Evolutionary conservation across 2,329 filamentous ascomycete genomes (phyloP).

Genomic region (Xylariaceae sp.): DNA sequence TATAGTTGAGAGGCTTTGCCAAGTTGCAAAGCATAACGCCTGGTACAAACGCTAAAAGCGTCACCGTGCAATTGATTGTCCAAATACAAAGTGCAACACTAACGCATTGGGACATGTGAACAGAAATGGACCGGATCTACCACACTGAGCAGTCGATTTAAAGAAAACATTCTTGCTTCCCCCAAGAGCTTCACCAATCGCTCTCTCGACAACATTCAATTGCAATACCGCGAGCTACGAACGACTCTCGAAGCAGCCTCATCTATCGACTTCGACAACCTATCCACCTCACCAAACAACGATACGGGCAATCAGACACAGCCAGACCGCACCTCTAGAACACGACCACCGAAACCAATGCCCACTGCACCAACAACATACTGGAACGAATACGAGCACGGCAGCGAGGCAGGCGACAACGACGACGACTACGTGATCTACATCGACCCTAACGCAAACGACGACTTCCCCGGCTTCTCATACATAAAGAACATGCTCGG

Average conservation of each 20-base stretch:
- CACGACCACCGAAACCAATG: constrained; percentile 15
- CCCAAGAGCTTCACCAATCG: constrained; percentile 69
- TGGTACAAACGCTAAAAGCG: neutral
- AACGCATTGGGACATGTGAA: too few relatives aligned
- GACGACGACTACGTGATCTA: constrained; percentile 69
- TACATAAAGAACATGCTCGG: constrained; percentile 52
- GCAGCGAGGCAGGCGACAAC: constrained; percentile 58
- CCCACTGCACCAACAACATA: constrained; percentile 41
- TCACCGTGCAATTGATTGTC: constrained; percentile 3
- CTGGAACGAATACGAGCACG: constrained; percentile 86
- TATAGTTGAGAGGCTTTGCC: neutral
- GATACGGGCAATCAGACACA: constrained; percentile 11
- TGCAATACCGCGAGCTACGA: constrained; percentile 49
- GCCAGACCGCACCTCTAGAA: constrained; percentile 10
- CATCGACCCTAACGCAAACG: constrained; percentile 63
- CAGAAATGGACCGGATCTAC: constrained; percentile 78
- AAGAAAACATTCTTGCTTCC: constrained; percentile 59
- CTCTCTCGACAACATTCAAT: constrained; percentile 54
- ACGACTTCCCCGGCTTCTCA: constrained; percentile 59
- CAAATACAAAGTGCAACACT: neutral
- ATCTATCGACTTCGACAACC: constrained; percentile 27
- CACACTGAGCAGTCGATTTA: constrained; percentile 61
- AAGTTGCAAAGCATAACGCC: neutral
- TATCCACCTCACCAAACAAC: constrained; percentile 10
- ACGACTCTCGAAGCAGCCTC: constrained; percentile 43